These are phyloP conservation scores for Suzukiozyma palmioleophila DNA, from an alignment of 1,139 yeast species.

Conservation along the genomic window DNA sequence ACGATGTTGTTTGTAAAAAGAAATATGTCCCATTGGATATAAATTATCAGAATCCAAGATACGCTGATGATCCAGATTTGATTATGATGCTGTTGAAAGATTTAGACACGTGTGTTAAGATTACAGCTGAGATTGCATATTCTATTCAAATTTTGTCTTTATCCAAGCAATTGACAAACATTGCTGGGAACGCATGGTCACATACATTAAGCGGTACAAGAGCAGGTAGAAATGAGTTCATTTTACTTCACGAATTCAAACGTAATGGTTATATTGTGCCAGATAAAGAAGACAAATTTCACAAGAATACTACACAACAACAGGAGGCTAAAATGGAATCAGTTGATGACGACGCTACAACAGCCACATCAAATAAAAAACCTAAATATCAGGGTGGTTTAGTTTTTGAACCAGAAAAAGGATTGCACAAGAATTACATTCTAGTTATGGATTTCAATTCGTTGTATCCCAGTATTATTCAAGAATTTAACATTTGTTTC, in stretches of 20 bases:
- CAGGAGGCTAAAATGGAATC: conserved; percentile 37
- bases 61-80: conserved; percentile 63
- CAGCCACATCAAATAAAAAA: conserved; percentile 58
- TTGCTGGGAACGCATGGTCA: conserved; percentile 98
- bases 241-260: conserved; percentile 87
- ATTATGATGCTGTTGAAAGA: conserved; percentile 70
- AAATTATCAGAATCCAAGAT: conserved; percentile 63
- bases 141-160: conserved; percentile 81
- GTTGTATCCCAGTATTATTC: conserved; percentile 94
- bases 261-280: conserved; percentile 83
- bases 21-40: conserved; percentile 64
- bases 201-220: conserved; percentile 93
- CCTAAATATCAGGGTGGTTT: conserved; percentile 94
- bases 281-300: conserved; percentile 64
- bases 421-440: conserved; percentile 83
- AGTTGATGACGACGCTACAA: conserved; percentile 43
- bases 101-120: conserved; percentile 61
- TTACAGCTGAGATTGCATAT: conserved; percentile 76
- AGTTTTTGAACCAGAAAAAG: conserved; percentile 96
- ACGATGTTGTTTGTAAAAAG: conserved; percentile 64
- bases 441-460: conserved; percentile 98
- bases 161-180: conserved; percentile 84
- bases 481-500: conserved; percentile 94
- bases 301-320: conserved; percentile 35
- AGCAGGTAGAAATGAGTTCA: conserved; percentile 93